Conservation (phyloP, 1,284 basidiomycete genomes). For the Rhodotorula sp. region DNA sequence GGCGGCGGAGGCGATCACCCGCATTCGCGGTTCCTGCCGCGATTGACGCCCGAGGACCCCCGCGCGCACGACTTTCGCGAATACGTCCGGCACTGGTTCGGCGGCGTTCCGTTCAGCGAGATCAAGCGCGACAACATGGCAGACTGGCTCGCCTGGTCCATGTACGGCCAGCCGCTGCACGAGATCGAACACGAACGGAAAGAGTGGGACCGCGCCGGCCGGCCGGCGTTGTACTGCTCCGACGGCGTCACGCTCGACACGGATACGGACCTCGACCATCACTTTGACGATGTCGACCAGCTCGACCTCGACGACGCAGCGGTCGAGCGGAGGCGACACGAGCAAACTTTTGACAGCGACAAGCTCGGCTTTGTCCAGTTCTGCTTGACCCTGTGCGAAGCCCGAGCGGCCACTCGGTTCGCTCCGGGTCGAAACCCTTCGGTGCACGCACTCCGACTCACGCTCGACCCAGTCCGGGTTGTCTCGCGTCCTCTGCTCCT, state of each 20-base stretch:
- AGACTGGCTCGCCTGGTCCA: constrained; percentile 80
- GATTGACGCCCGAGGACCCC: constrained; percentile 56
- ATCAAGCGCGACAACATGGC: constrained; percentile 65
- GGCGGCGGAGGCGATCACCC: background rate
- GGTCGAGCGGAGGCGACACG: background rate
- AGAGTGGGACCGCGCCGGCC: constrained; percentile 25
- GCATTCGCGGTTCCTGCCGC: constrained; percentile 23
- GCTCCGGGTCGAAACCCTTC: constrained; percentile 62
- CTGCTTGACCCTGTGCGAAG: constrained; percentile 41
- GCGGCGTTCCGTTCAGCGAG: constrained; percentile 40
- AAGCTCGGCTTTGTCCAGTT: constrained; percentile 35
- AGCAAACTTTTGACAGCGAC: constrained; percentile 24
- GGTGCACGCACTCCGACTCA: constrained; percentile 66
- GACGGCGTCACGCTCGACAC: constrained; percentile 23
- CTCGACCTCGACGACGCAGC: background rate
- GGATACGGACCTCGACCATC: constrained; percentile 24
- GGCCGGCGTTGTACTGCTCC: constrained; percentile 14
- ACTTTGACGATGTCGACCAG: background rate
- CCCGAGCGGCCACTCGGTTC: constrained; percentile 65
- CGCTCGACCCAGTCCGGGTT: constrained; percentile 72
- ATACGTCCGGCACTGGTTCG: constrained; percentile 62
- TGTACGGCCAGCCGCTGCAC: constrained; percentile 51
- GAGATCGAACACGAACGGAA: constrained; percentile 26
- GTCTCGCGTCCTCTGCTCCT: constrained; percentile 37
- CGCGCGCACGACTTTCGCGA: constrained; percentile 74